Percentiles rank a stretch among this genome's conserved stretches.
phyloP scores from a whole-genome alignment of 1,284 basidiomycete genomes.

The Farysia itapuensis region DNA sequence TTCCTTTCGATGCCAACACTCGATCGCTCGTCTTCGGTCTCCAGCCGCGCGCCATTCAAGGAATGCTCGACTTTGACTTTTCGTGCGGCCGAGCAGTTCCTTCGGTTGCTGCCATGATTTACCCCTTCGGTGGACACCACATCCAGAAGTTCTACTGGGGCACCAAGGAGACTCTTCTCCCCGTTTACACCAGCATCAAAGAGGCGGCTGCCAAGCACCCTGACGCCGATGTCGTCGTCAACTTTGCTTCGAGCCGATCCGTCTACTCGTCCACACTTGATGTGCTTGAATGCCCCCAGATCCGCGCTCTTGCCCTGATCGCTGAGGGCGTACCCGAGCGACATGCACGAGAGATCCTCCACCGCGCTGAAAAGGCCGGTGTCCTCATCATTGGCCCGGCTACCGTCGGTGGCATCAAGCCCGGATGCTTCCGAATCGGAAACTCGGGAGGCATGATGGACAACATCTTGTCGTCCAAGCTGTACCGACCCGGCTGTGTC shows the following conservation, averaged over 20 bases:
- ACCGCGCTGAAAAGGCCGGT: slow-evolving; percentile 79
- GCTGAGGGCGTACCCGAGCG: slow-evolving; percentile 98
- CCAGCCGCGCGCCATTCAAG: slow-evolving; percentile 98
- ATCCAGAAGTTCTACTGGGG: slow-evolving; percentile 99
- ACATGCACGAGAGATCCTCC: slow-evolving; percentile 92
- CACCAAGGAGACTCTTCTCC: slow-evolving; percentile 95
- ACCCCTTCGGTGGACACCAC: slow-evolving; percentile 99
- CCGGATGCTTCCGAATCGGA: slow-evolving; percentile 98
- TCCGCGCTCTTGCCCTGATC: slow-evolving; percentile 87
- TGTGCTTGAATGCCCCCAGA: slow-evolving; percentile 71
- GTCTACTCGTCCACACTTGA: slow-evolving; percentile 95
- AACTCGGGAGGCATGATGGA: slow-evolving; percentile 99
- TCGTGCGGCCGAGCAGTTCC: slow-evolving; percentile 91
- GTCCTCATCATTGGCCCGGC: slow-evolving; percentile 97
- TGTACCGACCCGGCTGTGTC: slow-evolving; percentile 95
- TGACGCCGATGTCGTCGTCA: slow-evolving; percentile 95
- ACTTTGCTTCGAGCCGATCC: slow-evolving; percentile 92
- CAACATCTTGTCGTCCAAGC: slow-evolving; percentile 97
- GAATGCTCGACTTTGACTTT: slow-evolving; percentile 99
- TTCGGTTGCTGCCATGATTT: slow-evolving; percentile 98
- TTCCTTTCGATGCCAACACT: slow-evolving; percentile 76
- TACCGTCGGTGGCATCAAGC: slow-evolving; percentile 99
- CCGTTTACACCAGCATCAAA: slow-evolving; percentile 89
- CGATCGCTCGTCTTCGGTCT: slow-evolving; percentile 97
- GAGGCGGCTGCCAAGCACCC: slow-evolving; percentile 94